Evolutionary conservation across 2,329 filamentous ascomycete genomes (phyloP).

Genomic region (Elsinoe arachidis): DNA sequence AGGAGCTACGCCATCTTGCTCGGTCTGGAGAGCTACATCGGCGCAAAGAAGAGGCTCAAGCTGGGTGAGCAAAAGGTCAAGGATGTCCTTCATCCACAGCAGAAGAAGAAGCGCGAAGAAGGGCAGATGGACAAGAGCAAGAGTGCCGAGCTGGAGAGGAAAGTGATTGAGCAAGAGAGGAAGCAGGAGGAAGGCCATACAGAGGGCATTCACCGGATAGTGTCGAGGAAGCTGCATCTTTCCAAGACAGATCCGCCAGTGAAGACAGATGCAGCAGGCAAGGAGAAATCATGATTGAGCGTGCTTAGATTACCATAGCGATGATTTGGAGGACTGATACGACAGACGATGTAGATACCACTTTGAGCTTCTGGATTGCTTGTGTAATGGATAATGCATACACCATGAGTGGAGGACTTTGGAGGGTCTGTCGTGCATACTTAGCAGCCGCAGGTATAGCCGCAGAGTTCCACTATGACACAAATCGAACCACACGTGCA

Average conservation of each 20-base stretch:
- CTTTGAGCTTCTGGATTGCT: background rate
- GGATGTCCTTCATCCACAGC: slow-evolving; percentile 54
- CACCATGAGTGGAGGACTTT: background rate
- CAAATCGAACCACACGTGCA: slow-evolving; percentile 1
- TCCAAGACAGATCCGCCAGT: background rate
- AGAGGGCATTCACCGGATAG: background rate
- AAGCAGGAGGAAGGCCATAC: slow-evolving; percentile 37
- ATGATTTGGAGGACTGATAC: background rate
- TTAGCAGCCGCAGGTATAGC: background rate
- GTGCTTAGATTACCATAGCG: background rate
- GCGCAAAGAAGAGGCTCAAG: slow-evolving; percentile 58
- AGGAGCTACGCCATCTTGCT: slow-evolving; percentile 75
- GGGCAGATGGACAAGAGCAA: slow-evolving; percentile 49
- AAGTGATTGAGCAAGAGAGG: slow-evolving; percentile 35
- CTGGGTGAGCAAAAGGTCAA: slow-evolving; percentile 45
- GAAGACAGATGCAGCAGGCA: background rate
- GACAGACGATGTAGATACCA: background rate
- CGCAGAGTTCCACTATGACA: slow-evolving; percentile 1
- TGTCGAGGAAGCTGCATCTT: slow-evolving; percentile 3
- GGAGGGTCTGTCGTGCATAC: background rate
- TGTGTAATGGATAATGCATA: background rate
- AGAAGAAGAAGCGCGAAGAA: slow-evolving; percentile 39
- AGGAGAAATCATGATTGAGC: background rate
- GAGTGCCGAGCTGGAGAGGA: slow-evolving; percentile 53
- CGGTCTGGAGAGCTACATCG: slow-evolving; percentile 71